phyloP scores from a whole-genome alignment of 495 filamentous ascomycete species.

The Penicillium alfredii region DNA sequence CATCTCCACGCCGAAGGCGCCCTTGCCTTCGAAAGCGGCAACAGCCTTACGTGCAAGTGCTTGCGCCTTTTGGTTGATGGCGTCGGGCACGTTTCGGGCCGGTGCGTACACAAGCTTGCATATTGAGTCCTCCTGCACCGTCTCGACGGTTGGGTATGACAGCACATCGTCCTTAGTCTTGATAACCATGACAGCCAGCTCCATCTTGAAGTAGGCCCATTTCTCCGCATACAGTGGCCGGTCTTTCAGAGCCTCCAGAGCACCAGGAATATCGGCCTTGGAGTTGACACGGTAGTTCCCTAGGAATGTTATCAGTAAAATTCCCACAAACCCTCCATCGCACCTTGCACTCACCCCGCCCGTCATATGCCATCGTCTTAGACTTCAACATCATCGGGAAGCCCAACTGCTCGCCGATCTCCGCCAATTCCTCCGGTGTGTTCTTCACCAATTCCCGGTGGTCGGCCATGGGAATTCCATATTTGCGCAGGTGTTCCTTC shows the following conservation, averaged over 20 bases:
- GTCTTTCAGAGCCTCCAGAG: constrained; percentile 61
- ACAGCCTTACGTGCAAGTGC: constrained; percentile 75
- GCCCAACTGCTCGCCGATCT: constrained; percentile 60
- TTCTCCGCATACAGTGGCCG: constrained; percentile 82
- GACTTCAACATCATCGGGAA: constrained; percentile 95
- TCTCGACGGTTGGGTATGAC: constrained; percentile 88
- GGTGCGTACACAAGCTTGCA: constrained; percentile 92
- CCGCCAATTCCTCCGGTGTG: constrained; percentile 52
- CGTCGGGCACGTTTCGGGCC: constrained; percentile 61
- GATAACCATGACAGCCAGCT: constrained; percentile 91
- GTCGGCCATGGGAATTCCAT: constrained; percentile 64
- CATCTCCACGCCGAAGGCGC: constrained; percentile 95
- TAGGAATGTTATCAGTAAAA: constrained; percentile 11
- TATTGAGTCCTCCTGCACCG: constrained; percentile 88
- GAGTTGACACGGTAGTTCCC: constrained; percentile 74
- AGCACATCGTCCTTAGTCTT: constrained; percentile 74
- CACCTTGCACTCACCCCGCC: constrained; percentile 48
- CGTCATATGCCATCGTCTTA: constrained; percentile 89
- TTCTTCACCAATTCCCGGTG: constrained; percentile 54
- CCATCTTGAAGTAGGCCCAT: constrained; percentile 80
- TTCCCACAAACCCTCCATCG: not conserved
- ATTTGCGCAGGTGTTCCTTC: constrained; percentile 68
- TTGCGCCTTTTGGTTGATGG: constrained; percentile 59
- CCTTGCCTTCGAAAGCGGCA: constrained; percentile 74
- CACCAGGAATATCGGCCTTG: constrained; percentile 60